These are phyloP conservation scores for Kurtzmaniella quercitrusa DNA, from an alignment of 1,139 yeast species.

Conservation along the genomic window DNA sequence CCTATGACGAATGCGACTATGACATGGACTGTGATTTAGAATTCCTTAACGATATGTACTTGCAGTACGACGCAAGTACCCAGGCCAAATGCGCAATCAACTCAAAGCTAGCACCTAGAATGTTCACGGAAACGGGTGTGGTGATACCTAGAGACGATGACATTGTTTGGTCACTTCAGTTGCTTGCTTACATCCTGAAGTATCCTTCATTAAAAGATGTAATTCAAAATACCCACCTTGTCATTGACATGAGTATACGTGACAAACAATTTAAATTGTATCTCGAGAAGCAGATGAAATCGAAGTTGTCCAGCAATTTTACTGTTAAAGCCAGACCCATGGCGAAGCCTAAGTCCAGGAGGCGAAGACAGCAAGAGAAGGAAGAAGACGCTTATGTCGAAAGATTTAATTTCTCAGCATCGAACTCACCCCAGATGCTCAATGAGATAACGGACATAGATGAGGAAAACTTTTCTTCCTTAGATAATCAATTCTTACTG, in stretches of 20 bases:
- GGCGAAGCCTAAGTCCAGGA: constrained; percentile 36
- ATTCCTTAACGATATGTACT: constrained; percentile 39
- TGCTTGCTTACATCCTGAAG: constrained; percentile 88
- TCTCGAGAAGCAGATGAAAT: constrained; percentile 35
- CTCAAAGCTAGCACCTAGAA: constrained; percentile 51
- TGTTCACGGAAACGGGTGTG: constrained; percentile 66
- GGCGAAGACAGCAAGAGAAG: constrained; percentile 10
- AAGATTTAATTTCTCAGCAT: constrained; percentile 34
- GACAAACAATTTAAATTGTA: constrained; percentile 40
- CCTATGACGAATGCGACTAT: constrained; percentile 29
- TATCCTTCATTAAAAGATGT: constrained; percentile 75
- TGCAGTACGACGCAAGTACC: constrained; percentile 34
- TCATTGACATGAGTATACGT: constrained; percentile 51
- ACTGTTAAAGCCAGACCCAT: constrained; percentile 31
- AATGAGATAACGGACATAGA: constrained; percentile 29
- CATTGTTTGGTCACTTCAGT: constrained; percentile 87
- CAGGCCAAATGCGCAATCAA: constrained; percentile 19
- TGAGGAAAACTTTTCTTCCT: constrained; percentile 28
- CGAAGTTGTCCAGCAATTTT: constrained; percentile 28
- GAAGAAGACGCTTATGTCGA: constrained; percentile 17
- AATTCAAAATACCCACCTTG: constrained; percentile 67
- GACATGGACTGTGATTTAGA: constrained; percentile 45
- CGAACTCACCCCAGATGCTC: constrained; percentile 42
- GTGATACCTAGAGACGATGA: constrained; percentile 89
- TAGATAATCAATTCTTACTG: constrained; percentile 23